These are phyloP conservation scores for Ustilago hordei DNA, from an alignment of 1,284 basidiomycete genomes.

Conservation along the genomic window DNA sequence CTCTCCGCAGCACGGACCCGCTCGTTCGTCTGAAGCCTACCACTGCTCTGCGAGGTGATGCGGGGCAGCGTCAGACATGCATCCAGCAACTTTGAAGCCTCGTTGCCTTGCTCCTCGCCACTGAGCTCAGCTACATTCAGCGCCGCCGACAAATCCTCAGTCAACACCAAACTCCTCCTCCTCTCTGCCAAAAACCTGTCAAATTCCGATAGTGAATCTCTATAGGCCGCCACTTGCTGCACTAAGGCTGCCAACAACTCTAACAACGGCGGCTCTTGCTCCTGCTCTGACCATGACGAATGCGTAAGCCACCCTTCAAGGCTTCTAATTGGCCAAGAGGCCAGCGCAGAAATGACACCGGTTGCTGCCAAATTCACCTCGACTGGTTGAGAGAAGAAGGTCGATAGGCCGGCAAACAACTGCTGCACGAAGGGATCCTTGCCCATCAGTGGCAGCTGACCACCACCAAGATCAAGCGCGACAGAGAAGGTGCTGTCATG, in stretches of 20 bases:
- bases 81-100: background rate
- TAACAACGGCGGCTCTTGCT: constrained; percentile 57
- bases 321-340: constrained; percentile 84
- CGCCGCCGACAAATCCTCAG: constrained; percentile 91
- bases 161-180: constrained; percentile 87
- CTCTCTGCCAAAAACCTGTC: constrained; percentile 86
- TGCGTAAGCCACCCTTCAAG: constrained; percentile 83
- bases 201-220: constrained; percentile 80
- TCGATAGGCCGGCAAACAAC: constrained; percentile 78
- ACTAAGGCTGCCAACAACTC: constrained; percentile 48
- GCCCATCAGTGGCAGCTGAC: constrained; percentile 75
- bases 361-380: constrained; percentile 90
- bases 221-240: constrained; percentile 78
- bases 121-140: constrained; percentile 70
- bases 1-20: constrained; percentile 15
- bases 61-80: constrained; percentile 33
- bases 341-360: constrained; percentile 81
- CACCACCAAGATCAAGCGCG: constrained; percentile 24
- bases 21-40: constrained; percentile 16
- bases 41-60: background rate
- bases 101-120: constrained; percentile 6
- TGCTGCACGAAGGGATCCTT: constrained; percentile 81
- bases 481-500: constrained; percentile 53
- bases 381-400: constrained; percentile 86
- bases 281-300: constrained; percentile 76